Evolutionary conservation across 305 asterid genomes (phyloP), one percentile per base, ranked within the genome.

Genomic region (Ilex paraguariensis): DNA sequence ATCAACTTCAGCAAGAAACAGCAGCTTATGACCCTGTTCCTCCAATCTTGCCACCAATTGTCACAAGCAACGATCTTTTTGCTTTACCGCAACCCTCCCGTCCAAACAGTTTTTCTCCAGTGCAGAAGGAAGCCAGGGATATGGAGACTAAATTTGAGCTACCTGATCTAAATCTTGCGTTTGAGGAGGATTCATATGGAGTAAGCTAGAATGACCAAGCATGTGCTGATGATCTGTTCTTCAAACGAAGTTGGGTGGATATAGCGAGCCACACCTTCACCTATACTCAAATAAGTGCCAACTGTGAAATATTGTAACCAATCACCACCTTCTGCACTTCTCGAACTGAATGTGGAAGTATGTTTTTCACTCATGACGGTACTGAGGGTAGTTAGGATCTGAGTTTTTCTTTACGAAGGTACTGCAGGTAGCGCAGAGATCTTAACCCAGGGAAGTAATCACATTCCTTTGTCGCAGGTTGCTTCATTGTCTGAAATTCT

Each of bases 131-230:
- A 42, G 58, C 51, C 33, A 13, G 63, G 13, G 33, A 59, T n/a
- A 13, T 73, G 3, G 75, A 62, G 45, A 14, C 67, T 45, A 65
- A 64, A 49, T 74, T 79, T 73, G 72, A 59, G 54, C 81, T 90
- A 54, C 97, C 97, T 0, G 97, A 90, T 71, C 85, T 90, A 58
- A 90, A 90, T 69, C 66, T 87, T 42, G 82, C 86, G 1, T 69
- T 85, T 55, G 82, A 78, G 6, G 82, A 73, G 13, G 68, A 66
- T 39, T 16, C 70, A 8, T 71, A 83, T 17, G 75, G 82, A 32
- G 75, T 76, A 57, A 76, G 84, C 80, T 79, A 79, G 71, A 62
- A 21, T n/a, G 36, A 17, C 13, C 30, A 3, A 10, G 58, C 16
- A 16, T 10, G 12, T 51, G 40, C 57, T 10, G 30, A 14, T 32